Conservation (phyloP, 495 filamentous ascomycete genomes). For the Xylaria flabelliformis region DNA sequence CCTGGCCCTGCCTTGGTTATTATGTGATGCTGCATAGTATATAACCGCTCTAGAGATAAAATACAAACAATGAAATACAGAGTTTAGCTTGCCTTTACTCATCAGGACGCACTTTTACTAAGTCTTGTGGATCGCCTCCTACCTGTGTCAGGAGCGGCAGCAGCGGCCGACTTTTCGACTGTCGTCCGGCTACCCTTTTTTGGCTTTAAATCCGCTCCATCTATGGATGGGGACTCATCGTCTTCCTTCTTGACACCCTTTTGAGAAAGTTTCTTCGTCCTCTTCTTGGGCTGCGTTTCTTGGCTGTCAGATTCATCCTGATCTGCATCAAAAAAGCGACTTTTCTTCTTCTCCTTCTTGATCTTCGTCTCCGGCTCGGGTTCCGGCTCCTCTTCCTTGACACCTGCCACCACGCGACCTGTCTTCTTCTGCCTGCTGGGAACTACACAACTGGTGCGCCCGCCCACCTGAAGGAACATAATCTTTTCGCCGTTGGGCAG, state of each 20-base stretch:
- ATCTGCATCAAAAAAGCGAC: slow-evolving; percentile 28
- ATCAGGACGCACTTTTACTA: slow-evolving; percentile 41
- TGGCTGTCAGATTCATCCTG: slow-evolving; percentile 3
- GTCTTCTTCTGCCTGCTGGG: slow-evolving; percentile 84
- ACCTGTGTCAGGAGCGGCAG: slow-evolving; percentile 25
- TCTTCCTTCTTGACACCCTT: slow-evolving; percentile 29
- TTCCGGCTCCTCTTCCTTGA: slow-evolving; percentile 44
- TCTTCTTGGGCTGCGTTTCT: slow-evolving; percentile 37
- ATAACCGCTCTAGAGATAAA: not conserved
- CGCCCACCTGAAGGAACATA: slow-evolving; percentile 82
- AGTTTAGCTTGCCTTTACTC: not conserved
- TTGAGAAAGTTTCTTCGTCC: slow-evolving; percentile 26
- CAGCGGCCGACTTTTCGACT: not conserved
- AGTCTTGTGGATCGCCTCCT: slow-evolving; percentile 49
- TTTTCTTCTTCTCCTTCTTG: slow-evolving; percentile 27
- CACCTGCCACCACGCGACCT: slow-evolving; percentile 39
- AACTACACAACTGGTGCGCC: slow-evolving; percentile 86
- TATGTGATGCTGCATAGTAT: not conserved
- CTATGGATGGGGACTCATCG: not conserved
- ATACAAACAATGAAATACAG: not conserved
- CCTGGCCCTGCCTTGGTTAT: not conserved
- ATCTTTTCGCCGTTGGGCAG: slow-evolving; percentile 87
- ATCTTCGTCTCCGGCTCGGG: slow-evolving; percentile 35
- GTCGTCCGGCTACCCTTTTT: slow-evolving; percentile 14
- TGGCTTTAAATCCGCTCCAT: slow-evolving; percentile 20